A percentile compares a stretch with the other conserved stretches of the same genome.
phyloP scores from a whole-genome alignment of 352 stramenopile species.

The Globisporangium parvum region DNA sequence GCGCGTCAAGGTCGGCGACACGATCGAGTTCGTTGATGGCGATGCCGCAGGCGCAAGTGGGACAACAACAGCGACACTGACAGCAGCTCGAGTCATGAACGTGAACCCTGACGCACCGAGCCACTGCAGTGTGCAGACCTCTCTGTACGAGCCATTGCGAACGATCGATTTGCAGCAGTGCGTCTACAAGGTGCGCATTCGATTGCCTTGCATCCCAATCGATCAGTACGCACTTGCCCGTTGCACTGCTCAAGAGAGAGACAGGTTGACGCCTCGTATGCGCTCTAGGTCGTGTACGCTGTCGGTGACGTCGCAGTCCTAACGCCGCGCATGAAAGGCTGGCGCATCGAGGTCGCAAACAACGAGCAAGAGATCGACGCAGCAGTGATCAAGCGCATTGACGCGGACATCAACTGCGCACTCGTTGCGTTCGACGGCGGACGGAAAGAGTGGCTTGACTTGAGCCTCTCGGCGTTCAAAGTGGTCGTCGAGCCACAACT shows the following conservation, averaged over 20 bases:
- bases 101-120: constrained; percentile 13
- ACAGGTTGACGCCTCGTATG: not conserved
- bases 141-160: constrained; percentile 33
- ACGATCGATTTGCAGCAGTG: constrained; percentile 21
- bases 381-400: constrained; percentile 40
- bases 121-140: constrained; percentile 33
- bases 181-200: constrained; percentile 28
- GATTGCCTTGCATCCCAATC: too few relatives aligned
- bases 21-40: constrained; percentile 32
- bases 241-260: not conserved
- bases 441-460: constrained; percentile 48
- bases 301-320: constrained; percentile 29
- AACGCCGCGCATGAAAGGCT: constrained; percentile 30
- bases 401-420: constrained; percentile 48
- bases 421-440: constrained; percentile 37
- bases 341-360: constrained; percentile 34
- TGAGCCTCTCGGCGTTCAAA: constrained; percentile 40
- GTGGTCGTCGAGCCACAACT: constrained; percentile 12
- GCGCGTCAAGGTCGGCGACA: constrained; percentile 34
- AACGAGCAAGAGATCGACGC: constrained; percentile 16
- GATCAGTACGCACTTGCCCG: too few relatives aligned
- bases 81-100: constrained; percentile 28
- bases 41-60: not conserved
- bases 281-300: constrained; percentile 31
- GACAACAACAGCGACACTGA: constrained; percentile 6